phyloP scores from a whole-genome alignment of 305 asterid genomes.

The Fraxinus greggii region DNA sequence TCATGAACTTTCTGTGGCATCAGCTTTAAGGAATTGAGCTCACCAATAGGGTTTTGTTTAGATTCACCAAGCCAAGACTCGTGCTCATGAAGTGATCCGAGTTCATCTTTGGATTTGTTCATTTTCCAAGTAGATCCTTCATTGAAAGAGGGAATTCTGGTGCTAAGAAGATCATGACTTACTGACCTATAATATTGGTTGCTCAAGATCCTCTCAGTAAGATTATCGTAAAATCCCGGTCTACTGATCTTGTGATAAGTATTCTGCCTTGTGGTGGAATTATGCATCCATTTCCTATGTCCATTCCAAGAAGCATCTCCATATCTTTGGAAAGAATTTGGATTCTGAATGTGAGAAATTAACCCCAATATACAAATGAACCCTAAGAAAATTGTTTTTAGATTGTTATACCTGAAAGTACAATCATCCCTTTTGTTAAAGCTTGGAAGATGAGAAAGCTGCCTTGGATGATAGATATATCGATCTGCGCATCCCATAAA shows the following conservation, averaged over 20 bases:
- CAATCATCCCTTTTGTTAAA: conserved; percentile 40
- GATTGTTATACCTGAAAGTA: conserved; percentile 42
- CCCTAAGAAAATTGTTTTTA: conserved; percentile 12
- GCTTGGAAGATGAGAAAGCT: conserved; percentile 58
- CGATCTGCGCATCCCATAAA: conserved; percentile 59
- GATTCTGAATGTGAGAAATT: background rate
- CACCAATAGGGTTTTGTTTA: conserved; percentile 32
- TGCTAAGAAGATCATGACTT: conserved; percentile 31
- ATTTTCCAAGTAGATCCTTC: conserved; percentile 29
- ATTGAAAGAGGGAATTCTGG: conserved; percentile 29
- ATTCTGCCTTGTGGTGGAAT: conserved; percentile 23
- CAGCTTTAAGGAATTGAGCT: conserved; percentile 10
- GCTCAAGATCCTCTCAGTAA: conserved; percentile 28
- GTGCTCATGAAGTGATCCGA: conserved; percentile 27
- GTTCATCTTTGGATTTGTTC: conserved; percentile 4
- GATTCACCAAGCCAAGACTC: conserved; percentile 24
- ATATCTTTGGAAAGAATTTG: conserved; percentile 34
- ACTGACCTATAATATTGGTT: conserved; percentile 29
- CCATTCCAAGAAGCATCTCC: conserved; percentile 50
- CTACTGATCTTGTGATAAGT: conserved; percentile 28
- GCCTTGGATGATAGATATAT: conserved; percentile 60
- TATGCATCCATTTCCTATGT: conserved; percentile 46
- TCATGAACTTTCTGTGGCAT: background rate
- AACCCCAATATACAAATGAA: conserved; percentile 4
- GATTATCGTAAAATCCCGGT: background rate